These are phyloP conservation scores for Gilbertella persicaria DNA, from an alignment of 371 early-diverging fungal species.

Conservation along the genomic window DNA sequence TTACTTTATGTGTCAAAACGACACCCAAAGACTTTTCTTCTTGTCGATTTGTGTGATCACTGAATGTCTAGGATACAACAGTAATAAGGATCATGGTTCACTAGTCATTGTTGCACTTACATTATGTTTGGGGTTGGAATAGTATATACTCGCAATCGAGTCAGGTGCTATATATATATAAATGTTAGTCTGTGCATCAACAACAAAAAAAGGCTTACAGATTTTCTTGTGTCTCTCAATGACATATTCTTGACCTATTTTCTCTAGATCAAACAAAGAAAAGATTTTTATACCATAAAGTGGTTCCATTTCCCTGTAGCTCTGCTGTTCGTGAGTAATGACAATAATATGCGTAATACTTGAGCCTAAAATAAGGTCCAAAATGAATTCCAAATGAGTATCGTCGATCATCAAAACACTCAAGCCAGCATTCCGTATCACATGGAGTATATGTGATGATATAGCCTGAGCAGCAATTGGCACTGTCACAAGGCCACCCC, in stretches of 20 bases:
- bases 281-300: background rate
- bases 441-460: conserved; percentile 16
- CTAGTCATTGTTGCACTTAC: too few relatives aligned
- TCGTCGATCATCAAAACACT: conserved; percentile 23
- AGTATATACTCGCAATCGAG: conserved; percentile 29
- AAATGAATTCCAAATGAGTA: conserved; percentile 9
- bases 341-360: conserved; percentile 24
- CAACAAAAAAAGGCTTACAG: background rate
- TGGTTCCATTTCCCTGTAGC: background rate
- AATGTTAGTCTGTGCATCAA: background rate
- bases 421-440: conserved; percentile 18
- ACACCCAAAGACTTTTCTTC: conserved; percentile 18
- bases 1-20: conserved; percentile 30
- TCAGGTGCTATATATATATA: conserved; percentile 20
- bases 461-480: conserved; percentile 31
- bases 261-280: background rate
- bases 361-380: conserved; percentile 19
- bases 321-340: conserved; percentile 5
- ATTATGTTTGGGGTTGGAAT: conserved; percentile 13
- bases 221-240: background rate
- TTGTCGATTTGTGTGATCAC: conserved; percentile 1
- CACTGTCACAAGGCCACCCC: conserved; percentile 29
- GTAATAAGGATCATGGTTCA: too few relatives aligned
- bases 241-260: background rate
- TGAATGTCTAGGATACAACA: too few relatives aligned